A percentile compares a stretch with the other conserved stretches of the same genome.
Conservation (phyloP, 495 filamentous ascomycete genomes). For the Penicillium cataractarum region DNA sequence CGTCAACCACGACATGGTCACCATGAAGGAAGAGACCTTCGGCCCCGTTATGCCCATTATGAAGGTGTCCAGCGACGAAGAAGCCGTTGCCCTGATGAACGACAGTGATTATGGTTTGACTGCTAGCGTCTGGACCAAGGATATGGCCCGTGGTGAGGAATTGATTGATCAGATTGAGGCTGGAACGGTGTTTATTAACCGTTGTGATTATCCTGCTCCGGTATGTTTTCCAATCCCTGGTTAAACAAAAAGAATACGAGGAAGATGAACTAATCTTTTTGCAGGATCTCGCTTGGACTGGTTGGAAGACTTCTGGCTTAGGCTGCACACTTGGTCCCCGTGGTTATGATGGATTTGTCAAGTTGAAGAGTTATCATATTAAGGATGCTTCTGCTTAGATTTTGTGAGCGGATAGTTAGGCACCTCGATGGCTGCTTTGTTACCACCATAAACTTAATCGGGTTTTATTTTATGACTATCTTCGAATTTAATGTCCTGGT, state of each 20-base stretch:
- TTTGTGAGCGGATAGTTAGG: neutral
- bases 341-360: constrained; percentile 93
- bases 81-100: constrained; percentile 89
- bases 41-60: constrained; percentile 93
- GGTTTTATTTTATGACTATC: neutral
- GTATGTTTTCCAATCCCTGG: constrained; percentile 56
- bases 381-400: constrained; percentile 57
- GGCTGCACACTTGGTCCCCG: constrained; percentile 87
- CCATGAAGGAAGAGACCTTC: constrained; percentile 97
- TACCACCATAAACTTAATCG: neutral
- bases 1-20: constrained; percentile 81
- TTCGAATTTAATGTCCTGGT: neutral
- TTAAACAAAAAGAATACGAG: too few relatives aligned
- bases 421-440: neutral
- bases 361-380: constrained; percentile 93
- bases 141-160: constrained; percentile 73
- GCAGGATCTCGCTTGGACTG: constrained; percentile 95
- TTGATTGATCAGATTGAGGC: constrained; percentile 84
- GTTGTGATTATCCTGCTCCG: constrained; percentile 89
- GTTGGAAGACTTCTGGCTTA: constrained; percentile 95
- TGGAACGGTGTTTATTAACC: constrained; percentile 95
- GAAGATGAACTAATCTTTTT: constrained; percentile 31
- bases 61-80: constrained; percentile 82
- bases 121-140: constrained; percentile 98
- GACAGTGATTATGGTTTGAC: constrained; percentile 94